Percentiles rank a stretch among this genome's conserved stretches.
Conservation (phyloP, 2,329 filamentous ascomycete species). For the Aureobasidium melanogenum region DNA sequence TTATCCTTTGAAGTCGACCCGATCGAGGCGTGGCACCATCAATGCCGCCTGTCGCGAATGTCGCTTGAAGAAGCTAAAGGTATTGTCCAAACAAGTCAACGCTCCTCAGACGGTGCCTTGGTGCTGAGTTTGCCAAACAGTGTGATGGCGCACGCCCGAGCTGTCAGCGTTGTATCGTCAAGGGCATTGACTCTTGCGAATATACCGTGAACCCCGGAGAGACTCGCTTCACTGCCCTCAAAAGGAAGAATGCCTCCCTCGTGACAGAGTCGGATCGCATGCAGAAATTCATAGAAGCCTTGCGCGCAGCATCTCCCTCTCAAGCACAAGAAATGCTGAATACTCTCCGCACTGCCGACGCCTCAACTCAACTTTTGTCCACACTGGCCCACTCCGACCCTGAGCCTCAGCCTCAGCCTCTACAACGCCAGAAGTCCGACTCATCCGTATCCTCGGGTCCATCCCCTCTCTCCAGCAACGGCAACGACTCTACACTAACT, state of each 20-base stretch:
- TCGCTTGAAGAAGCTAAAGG: slow-evolving; percentile 5
- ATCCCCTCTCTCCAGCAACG: not conserved
- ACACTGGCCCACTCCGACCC: not conserved
- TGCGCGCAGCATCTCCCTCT: not conserved
- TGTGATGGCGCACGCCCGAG: slow-evolving; percentile 2
- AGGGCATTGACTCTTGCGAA: not conserved
- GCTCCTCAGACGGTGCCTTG: no score
- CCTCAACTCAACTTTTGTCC: not conserved
- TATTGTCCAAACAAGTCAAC: not conserved
- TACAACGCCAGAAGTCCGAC: not conserved
- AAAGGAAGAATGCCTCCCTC: slow-evolving; percentile 9
- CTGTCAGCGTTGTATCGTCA: not conserved
- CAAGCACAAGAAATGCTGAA: not conserved
- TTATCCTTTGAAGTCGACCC: not conserved
- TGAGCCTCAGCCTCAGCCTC: not conserved
- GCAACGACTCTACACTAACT: not conserved
- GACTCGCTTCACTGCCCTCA: slow-evolving; percentile 7
- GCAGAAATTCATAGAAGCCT: not conserved
- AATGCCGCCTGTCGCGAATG: slow-evolving; percentile 7
- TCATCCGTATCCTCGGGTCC: not conserved
- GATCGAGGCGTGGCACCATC: not conserved
- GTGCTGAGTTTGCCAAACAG: not conserved
- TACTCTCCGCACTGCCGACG: not conserved
- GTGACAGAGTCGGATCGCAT: not conserved
- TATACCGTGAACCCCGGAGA: slow-evolving; percentile 4